phyloP scores from a whole-genome alignment of 2,329 filamentous ascomycete genomes.

The Hortaea sp. region DNA sequence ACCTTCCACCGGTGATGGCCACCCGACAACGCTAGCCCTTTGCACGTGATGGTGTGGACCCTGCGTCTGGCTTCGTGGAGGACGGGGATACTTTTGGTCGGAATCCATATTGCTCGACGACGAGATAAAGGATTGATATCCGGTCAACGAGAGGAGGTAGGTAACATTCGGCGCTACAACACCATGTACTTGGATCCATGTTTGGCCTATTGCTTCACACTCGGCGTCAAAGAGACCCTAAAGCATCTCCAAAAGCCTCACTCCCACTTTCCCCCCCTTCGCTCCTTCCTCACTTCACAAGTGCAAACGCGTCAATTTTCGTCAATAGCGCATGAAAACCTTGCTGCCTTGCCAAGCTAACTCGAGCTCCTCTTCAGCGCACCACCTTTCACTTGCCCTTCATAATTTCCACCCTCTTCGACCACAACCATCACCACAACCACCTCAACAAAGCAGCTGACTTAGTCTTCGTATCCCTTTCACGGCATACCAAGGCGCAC shows the following conservation, averaged over 20 bases:
- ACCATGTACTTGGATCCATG: no score
- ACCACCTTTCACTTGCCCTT: not conserved
- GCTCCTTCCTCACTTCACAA: not conserved
- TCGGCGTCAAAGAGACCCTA: no score
- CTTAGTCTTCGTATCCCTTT: not conserved
- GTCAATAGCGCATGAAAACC: not conserved
- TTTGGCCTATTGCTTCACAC: no score
- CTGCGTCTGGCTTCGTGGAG: not conserved
- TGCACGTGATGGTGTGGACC: not conserved
- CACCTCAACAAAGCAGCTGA: not conserved
- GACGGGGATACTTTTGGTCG: not conserved
- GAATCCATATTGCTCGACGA: not conserved
- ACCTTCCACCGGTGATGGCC: not conserved
- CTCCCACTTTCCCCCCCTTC: not conserved
- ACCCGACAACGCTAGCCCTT: not conserved
- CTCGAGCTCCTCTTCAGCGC: not conserved
- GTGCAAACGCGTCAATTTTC: not conserved
- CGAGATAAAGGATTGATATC: not conserved
- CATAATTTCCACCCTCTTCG: not conserved
- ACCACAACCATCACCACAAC: not conserved
- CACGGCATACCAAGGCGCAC: not conserved
- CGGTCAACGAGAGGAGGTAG: not conserved
- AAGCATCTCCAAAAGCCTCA: not conserved
- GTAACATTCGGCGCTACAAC: not conserved
- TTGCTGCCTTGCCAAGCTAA: not conserved